phyloP scores from a whole-genome alignment of 164 flowering plant species.

The Cinnamomum chago region DNA sequence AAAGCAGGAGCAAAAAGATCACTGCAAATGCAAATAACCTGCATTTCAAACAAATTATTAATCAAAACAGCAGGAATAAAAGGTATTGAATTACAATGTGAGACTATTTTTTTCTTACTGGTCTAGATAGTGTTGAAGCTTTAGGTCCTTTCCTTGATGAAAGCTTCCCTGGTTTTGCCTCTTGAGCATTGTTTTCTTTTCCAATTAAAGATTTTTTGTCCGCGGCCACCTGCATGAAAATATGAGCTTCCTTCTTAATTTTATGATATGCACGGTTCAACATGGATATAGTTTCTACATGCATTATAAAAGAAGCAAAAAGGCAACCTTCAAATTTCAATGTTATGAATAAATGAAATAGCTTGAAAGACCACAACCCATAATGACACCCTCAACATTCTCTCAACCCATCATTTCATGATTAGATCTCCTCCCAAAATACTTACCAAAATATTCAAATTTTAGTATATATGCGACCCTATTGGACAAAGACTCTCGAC shows the following conservation, averaged over 20 bases:
- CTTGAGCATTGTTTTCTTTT: conserved; percentile 40
- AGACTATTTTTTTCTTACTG: conserved; percentile 44
- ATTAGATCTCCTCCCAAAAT: too few relatives aligned
- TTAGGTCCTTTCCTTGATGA: conserved; percentile 51
- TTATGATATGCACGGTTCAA: neutral
- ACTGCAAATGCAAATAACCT: conserved; percentile 98
- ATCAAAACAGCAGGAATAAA: conserved; percentile 5
- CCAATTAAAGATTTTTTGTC: conserved; percentile 53
- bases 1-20: conserved; percentile 90
- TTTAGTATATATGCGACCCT: too few relatives aligned
- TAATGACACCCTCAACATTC: too few relatives aligned
- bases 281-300: neutral
- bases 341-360: too few relatives aligned
- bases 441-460: too few relatives aligned
- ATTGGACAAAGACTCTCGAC: too few relatives aligned
- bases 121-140: conserved; percentile 55
- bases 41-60: conserved; percentile 17
- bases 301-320: neutral
- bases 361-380: too few relatives aligned
- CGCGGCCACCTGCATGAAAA: conserved; percentile 55
- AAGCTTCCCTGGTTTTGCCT: conserved; percentile 35
- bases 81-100: neutral
- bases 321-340: neutral
- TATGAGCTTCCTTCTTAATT: neutral
- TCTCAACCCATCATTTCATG: too few relatives aligned